Percentiles rank a stretch among this genome's conserved stretches.
These are phyloP conservation scores for Citrus australasica DNA, from an alignment of 345 rosid genomes.

Conservation along the genomic window DNA sequence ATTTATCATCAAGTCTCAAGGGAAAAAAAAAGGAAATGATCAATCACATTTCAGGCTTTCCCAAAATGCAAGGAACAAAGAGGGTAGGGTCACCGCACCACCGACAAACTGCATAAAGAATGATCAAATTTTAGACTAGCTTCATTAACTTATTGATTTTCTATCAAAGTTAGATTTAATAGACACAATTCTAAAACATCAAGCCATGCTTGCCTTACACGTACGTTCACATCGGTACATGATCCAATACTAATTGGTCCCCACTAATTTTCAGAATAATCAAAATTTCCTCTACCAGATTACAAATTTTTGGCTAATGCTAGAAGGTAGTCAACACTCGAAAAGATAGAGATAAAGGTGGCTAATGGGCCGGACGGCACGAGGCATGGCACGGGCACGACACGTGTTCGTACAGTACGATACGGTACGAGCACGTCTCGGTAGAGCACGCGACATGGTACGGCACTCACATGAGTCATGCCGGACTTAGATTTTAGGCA, in stretches of 20 bases:
- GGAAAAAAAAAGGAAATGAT: neutral
- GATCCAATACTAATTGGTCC: neutral
- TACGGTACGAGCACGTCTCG: too few species aligned
- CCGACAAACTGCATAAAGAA: neutral
- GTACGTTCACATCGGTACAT: neutral
- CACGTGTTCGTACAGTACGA: too few species aligned
- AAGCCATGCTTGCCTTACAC: neutral
- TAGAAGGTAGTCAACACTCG: neutral
- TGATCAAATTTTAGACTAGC: neutral
- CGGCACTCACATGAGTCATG: too few species aligned
- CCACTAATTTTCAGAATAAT: neutral
- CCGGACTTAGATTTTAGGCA: too few species aligned
- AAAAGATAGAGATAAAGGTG: too few species aligned
- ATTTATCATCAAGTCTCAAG: neutral
- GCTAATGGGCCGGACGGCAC: too few species aligned
- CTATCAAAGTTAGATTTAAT: neutral
- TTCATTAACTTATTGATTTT: neutral
- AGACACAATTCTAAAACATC: neutral
- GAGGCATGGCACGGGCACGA: too few species aligned
- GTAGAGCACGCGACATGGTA: too few species aligned
- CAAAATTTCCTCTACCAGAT: neutral
- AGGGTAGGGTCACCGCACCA: constrained; percentile 1
- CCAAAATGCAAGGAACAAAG: neutral
- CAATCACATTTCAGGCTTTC: neutral
- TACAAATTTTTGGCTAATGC: neutral